Evolutionary conservation across 495 filamentous ascomycete species (phyloP).

Genomic region (Xylaria flabelliformis): DNA sequence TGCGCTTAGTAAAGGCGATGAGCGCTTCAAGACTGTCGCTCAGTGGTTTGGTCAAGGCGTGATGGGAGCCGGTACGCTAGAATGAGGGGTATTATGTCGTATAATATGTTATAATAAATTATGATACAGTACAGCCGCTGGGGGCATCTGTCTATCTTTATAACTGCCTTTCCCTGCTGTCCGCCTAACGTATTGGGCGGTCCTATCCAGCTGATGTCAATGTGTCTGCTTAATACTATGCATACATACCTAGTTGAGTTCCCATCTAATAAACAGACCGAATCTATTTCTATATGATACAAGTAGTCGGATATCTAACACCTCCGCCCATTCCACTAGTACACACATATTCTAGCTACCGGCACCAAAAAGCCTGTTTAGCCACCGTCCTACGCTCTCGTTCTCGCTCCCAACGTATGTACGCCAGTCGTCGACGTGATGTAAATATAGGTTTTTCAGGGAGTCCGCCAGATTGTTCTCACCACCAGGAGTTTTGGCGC

Average conservation of each 20-base stretch:
- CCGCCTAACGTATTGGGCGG: not conserved
- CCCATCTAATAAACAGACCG: not conserved
- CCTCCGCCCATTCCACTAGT: not conserved
- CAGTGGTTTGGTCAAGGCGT: constrained; percentile 96
- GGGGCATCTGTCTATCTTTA: constrained; percentile 24
- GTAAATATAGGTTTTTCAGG: constrained; percentile 41
- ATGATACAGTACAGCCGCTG: constrained; percentile 3
- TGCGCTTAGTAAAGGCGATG: constrained; percentile 77
- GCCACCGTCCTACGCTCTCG: constrained; percentile 39
- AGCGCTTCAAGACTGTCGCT: constrained; percentile 85
- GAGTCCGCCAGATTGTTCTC: constrained; percentile 25
- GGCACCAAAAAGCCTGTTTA: constrained; percentile 48
- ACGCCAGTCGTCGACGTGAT: constrained; percentile 52
- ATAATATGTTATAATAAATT: constrained; percentile 6
- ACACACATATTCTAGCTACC: not conserved
- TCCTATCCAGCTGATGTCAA: not conserved
- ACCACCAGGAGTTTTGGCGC: constrained; percentile 19
- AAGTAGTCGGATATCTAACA: not conserved
- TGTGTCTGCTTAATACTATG: not conserved
- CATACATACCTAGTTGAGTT: not conserved
- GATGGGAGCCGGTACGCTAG: constrained; percentile 59
- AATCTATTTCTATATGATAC: not conserved
- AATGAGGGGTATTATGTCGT: constrained; percentile 11
- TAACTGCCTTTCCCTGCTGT: not conserved
- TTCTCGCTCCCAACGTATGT: constrained; percentile 23